Percentiles rank a stretch among this genome's conserved stretches.
phyloP scores from a whole-genome alignment of 495 filamentous ascomycete species.

The Halenospora varia region DNA sequence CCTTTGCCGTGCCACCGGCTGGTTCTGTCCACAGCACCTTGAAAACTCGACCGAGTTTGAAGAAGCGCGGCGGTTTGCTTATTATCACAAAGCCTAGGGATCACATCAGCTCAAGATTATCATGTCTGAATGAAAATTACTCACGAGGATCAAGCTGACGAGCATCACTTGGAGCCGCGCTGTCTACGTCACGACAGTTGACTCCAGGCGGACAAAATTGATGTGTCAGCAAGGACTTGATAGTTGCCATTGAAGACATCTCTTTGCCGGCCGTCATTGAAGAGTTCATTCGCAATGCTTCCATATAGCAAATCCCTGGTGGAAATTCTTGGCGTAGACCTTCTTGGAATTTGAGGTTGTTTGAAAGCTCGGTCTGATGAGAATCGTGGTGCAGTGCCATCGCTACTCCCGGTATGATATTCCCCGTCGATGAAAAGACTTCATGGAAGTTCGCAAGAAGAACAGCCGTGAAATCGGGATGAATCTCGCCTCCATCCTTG shows the following conservation, averaged over 20 bases:
- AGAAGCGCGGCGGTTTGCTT: neutral
- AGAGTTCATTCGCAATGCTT: neutral
- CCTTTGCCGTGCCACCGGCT: neutral
- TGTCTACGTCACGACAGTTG: neutral
- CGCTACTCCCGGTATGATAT: too few relatives aligned
- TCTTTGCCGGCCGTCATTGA: neutral
- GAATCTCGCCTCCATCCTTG: neutral
- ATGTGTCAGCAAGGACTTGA: neutral
- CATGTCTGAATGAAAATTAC: neutral
- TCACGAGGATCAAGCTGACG: neutral
- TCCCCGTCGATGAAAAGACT: neutral
- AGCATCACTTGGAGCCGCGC: neutral
- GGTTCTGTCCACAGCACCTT: neutral
- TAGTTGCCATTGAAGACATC: neutral
- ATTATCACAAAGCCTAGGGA: neutral
- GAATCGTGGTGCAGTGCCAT: neutral
- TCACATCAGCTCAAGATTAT: neutral
- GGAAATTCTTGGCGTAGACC: neutral
- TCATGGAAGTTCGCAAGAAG: neutral
- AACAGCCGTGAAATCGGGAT: neutral
- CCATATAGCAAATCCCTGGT: neutral
- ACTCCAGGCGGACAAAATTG: neutral
- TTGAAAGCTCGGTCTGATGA: neutral
- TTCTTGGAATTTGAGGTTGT: neutral
- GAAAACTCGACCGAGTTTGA: neutral